Conservation (phyloP, 2,329 filamentous ascomycete genomes). For the Aspergillus bombycis region DNA sequence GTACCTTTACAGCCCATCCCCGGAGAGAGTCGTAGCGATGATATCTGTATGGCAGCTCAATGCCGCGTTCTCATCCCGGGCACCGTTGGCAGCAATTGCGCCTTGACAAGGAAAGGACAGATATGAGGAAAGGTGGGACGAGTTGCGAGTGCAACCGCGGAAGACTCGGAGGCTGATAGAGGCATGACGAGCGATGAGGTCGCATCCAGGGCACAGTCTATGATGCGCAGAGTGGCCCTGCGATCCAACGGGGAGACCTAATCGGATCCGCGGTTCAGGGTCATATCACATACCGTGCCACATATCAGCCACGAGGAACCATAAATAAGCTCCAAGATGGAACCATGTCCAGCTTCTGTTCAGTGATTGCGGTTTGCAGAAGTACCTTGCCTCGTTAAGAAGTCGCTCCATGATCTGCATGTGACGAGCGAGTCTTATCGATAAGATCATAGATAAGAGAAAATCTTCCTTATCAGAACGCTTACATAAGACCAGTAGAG, state of each 20-base stretch:
- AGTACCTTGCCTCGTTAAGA: not conserved
- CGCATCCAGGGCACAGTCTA: conserved; percentile 19
- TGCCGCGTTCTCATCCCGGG: conserved; percentile 4
- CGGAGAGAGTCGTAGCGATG: not conserved
- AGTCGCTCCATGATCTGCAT: not conserved
- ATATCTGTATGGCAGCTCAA: not conserved
- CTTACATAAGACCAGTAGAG: not conserved
- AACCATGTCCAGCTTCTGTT: not conserved
- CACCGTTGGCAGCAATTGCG: not conserved
- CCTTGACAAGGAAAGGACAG: not conserved
- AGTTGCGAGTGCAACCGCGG: conserved; percentile 1
- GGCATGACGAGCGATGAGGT: conserved; percentile 15
- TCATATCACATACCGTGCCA: not conserved
- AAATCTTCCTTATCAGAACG: not conserved
- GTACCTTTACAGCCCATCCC: not conserved
- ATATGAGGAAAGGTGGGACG: not conserved
- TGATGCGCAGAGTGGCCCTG: conserved; percentile 19
- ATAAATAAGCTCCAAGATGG: not conserved
- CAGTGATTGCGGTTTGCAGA: not conserved
- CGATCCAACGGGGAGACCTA: conserved; percentile 10
- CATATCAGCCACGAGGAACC: not conserved
- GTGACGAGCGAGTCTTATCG: not conserved
- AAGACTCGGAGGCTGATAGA: conserved; percentile 14
- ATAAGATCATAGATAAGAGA: not conserved
- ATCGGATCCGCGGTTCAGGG: conserved; percentile 4